phyloP scores from a whole-genome alignment of 192 early-diverging fungal species.

The Linnemannia elongata region DNA sequence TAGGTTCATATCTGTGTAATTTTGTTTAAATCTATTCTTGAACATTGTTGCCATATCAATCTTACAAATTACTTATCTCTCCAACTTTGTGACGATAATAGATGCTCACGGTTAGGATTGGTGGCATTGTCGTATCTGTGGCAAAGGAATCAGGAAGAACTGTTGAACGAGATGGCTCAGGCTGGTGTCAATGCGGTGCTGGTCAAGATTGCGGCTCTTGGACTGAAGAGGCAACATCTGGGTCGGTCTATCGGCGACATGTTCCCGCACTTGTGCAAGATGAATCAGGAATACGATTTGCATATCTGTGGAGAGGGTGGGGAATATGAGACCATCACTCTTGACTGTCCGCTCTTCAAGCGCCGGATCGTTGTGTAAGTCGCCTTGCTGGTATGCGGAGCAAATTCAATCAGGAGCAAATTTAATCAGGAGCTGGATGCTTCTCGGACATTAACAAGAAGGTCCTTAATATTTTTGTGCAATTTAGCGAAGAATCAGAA shows the following conservation, averaged over 20 bases:
- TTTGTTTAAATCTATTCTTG: no score
- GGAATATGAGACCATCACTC: conserved; percentile 94
- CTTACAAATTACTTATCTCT: background rate
- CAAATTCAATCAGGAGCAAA: background rate
- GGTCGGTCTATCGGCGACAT: conserved; percentile 85
- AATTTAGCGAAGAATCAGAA: conserved; percentile 76
- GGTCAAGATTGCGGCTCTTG: conserved; percentile 94
- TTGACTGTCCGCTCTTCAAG: conserved; percentile 94
- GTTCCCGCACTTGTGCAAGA: conserved; percentile 76
- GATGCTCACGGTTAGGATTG: conserved; percentile 88
- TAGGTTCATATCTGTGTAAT: conserved; percentile 56
- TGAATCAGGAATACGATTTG: conserved; percentile 83
- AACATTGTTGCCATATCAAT: background rate
- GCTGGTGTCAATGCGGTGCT: conserved; percentile 84
- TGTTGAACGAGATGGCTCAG: conserved; percentile 90
- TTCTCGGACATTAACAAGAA: background rate
- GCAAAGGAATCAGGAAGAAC: conserved; percentile 86
- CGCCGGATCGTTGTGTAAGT: conserved; percentile 85
- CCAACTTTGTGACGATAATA: conserved; percentile 30
- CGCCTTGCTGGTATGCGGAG: background rate
- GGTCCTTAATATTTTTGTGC: background rate
- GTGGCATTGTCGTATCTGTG: conserved; percentile 90
- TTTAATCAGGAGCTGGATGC: background rate
- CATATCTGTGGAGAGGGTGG: conserved; percentile 98
- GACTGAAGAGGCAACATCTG: conserved; percentile 78